Evolutionary conservation across 257 asterid genomes (phyloP), one percentile per base, ranked within the genome.

Genomic region (Solanum pinnatisectum): DNA sequence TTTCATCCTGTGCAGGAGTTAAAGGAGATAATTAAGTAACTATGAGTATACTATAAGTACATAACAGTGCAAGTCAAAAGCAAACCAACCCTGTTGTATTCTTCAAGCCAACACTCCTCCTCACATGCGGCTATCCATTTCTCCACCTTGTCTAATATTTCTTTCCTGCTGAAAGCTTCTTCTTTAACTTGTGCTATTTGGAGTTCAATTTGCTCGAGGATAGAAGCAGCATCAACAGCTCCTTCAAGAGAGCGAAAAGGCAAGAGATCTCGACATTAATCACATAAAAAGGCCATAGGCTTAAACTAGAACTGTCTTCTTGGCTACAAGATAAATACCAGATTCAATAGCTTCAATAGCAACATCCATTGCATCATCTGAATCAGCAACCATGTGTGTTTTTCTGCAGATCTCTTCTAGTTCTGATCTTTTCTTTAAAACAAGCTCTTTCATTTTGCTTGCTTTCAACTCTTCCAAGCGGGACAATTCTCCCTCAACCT

Each of bases 51-150:
- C 70, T 89, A 22, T 92, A 79, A 86, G 83, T 46, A 71, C 85
- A 73, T 40, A 60, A 73, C 67, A 79, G 14, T 65, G 39, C 73
- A 68, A 79, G 77, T 83, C 59, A 84, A 82, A n/a, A 84, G 86
- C 89, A 35, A 84, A 87, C 94, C 40, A 89, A 96, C 99, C 97
- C 98, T 96, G 85, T 94, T 95, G 86, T 97, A 97, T 90, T 97
- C 99, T 93, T 96, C 99, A 71, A 97, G 99, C 99, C 99, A 97
- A 91, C 98, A 94, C 94, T 97, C 99, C 90, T 97, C 99, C 86
- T 94, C 98, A 16, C 99, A 96, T 83, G 99, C 98, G 40, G 94
- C 90, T 90, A 95, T 95, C 99, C 99, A 97, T 91, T 97, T 97
- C 92, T 97, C 99, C 90, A 97, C 96, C 92, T 92, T 97, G 89